phyloP scores from a whole-genome alignment of 2,329 filamentous ascomycete genomes.

The Sordariomycetes sp. region DNA sequence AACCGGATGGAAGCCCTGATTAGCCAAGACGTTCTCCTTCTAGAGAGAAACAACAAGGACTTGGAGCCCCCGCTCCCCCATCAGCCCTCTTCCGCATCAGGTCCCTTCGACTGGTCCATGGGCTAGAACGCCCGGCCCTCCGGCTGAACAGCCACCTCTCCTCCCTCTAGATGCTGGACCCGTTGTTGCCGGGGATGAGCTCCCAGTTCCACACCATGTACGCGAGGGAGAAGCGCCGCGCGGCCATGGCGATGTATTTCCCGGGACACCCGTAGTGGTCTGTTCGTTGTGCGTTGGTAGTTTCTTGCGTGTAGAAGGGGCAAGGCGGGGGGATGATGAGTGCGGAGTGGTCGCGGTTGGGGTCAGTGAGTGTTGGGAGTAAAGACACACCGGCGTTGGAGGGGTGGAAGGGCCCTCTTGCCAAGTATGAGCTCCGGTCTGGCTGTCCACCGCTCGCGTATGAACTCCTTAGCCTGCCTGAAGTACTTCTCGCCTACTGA shows the following conservation, averaged over 20 bases:
- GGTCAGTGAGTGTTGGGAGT: too few relatives aligned
- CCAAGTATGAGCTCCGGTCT: conserved; percentile 10
- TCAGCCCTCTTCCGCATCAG: too few relatives aligned
- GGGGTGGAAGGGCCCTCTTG: conserved; percentile 7
- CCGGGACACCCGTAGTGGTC: background rate
- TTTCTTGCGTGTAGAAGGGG: background rate
- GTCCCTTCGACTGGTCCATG: too few relatives aligned
- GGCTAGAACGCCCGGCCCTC: background rate
- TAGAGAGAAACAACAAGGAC: too few relatives aligned
- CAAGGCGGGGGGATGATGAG: too few relatives aligned
- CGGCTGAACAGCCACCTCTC: background rate
- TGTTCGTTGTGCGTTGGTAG: background rate
- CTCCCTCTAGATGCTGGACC: background rate
- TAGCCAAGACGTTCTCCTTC: too few relatives aligned
- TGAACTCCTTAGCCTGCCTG: conserved; percentile 7
- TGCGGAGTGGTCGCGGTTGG: too few relatives aligned
- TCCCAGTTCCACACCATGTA: background rate
- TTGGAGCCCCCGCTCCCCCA: too few relatives aligned
- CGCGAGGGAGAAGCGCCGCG: background rate
- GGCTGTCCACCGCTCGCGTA: conserved; percentile 12
- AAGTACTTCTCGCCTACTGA: conserved; percentile 15
- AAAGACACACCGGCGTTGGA: conserved; percentile 5
- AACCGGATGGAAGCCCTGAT: too few relatives aligned
- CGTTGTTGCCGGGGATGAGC: background rate
- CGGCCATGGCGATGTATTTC: background rate